These are phyloP conservation scores for Sporothrix brunneoviolacea DNA, from an alignment of 2,329 filamentous ascomycete species.

Conservation along the genomic window DNA sequence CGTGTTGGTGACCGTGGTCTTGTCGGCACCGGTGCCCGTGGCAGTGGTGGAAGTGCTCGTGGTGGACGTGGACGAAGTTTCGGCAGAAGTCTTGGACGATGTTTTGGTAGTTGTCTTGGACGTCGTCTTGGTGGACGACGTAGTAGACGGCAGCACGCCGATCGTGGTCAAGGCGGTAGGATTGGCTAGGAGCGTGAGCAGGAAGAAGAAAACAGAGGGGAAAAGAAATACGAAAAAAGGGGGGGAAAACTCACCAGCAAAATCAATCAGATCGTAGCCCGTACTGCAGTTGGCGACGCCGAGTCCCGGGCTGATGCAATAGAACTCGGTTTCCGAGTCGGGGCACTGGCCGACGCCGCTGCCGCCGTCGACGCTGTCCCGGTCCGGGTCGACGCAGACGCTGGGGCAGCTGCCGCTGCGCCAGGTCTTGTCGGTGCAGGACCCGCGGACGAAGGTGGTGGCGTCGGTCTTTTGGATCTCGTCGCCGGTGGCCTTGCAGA, in stretches of 20 bases:
- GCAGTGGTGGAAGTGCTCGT: background rate
- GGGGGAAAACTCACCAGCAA: slow-evolving; percentile 8
- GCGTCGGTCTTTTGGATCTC: slow-evolving; percentile 20
- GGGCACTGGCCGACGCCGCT: slow-evolving; percentile 19
- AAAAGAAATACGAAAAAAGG: background rate
- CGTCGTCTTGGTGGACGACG: background rate
- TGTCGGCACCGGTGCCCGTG: background rate
- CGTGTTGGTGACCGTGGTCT: too few relatives aligned
- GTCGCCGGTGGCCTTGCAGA: slow-evolving; percentile 27
- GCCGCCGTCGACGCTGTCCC: slow-evolving; percentile 14
- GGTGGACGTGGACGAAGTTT: background rate
- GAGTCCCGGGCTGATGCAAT: slow-evolving; percentile 21
- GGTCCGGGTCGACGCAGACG: slow-evolving; percentile 26
- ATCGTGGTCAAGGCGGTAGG: slow-evolving; percentile 18
- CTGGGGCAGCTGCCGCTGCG: slow-evolving; percentile 25
- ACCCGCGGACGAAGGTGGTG: slow-evolving; percentile 25
- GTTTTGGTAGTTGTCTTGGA: background rate
- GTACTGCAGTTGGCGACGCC: slow-evolving; percentile 16
- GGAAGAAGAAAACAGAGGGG: too few relatives aligned
- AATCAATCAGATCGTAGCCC: slow-evolving; percentile 16
- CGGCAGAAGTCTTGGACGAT: background rate
- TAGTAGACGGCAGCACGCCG: slow-evolving; percentile 14
- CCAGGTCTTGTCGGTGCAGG: slow-evolving; percentile 30
- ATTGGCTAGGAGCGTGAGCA: slow-evolving; percentile 3
- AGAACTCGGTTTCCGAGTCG: slow-evolving; percentile 20